Conservation (phyloP, 73 alveolate genomes). For the Symbiodinium pilosum region DNA sequence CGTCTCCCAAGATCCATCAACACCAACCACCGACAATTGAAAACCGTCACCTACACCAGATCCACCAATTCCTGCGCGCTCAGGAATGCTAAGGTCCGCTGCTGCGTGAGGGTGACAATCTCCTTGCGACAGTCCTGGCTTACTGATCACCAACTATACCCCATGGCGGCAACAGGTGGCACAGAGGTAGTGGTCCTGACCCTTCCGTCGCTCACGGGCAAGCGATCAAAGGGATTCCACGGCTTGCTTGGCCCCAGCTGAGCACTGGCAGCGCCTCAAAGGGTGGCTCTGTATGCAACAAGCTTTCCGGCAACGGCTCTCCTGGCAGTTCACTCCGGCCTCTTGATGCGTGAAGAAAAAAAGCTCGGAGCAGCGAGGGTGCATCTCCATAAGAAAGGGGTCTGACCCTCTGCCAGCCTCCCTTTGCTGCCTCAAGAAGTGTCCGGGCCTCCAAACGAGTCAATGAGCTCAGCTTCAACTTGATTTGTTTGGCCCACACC, state of each 20-base stretch:
- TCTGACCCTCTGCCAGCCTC: too few species aligned
- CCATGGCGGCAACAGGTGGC: neutral
- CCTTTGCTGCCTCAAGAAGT: too few species aligned
- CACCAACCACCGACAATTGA: neutral
- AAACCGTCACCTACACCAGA: neutral
- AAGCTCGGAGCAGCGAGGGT: too few species aligned
- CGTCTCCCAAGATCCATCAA: neutral
- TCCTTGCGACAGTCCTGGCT: neutral
- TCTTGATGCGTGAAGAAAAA: too few species aligned
- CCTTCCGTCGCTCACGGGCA: neutral
- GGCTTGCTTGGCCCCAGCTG: neutral
- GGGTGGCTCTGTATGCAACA: neutral
- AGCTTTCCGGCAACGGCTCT: neutral
- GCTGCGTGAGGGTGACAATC: neutral
- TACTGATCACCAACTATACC: neutral
- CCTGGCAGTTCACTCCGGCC: too few species aligned
- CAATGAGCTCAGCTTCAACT: too few species aligned
- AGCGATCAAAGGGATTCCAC: neutral
- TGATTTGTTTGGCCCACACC: too few species aligned
- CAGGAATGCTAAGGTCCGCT: neutral
- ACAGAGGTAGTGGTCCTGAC: neutral
- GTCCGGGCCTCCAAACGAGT: too few species aligned
- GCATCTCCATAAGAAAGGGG: too few species aligned
- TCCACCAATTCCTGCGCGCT: constrained; percentile 2
- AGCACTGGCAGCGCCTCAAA: too few species aligned